phyloP scores from a whole-genome alignment of 164 flowering plant genomes.

The Piper betle region DNA sequence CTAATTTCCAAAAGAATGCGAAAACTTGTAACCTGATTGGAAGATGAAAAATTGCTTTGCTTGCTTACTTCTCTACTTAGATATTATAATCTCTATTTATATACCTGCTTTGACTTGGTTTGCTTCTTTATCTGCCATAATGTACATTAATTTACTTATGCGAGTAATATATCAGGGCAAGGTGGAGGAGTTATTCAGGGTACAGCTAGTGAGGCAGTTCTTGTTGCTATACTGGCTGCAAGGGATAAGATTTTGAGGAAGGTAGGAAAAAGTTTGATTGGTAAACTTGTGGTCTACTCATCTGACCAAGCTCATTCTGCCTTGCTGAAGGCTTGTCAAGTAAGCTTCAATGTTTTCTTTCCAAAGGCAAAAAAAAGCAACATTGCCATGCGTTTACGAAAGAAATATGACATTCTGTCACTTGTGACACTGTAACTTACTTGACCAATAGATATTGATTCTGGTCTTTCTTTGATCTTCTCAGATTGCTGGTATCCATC shows the following conservation, averaged over 20 bases:
- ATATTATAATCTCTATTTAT: too few species aligned
- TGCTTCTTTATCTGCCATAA: neutral
- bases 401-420: too few species aligned
- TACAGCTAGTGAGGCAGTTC: conserved; percentile 90
- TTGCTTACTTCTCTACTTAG: too few species aligned
- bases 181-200: conserved; percentile 99
- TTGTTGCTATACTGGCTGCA: conserved; percentile 76
- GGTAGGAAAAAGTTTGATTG: conserved; percentile 45
- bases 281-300: conserved; percentile 72
- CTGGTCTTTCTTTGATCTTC: conserved; percentile 9
- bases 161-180: conserved; percentile 36
- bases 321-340: conserved; percentile 84
- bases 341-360: conserved; percentile 3
- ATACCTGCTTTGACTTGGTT: neutral
- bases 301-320: conserved; percentile 88
- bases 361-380: neutral
- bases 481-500: conserved; percentile 78
- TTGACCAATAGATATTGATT: too few species aligned
- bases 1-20: too few species aligned
- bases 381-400: too few species aligned
- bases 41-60: too few species aligned
- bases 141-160: neutral
- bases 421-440: too few species aligned
- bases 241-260: conserved; percentile 54
- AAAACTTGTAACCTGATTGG: too few species aligned